A percentile compares a stretch with the other conserved stretches of the same genome.
Evolutionary conservation across 2,329 filamentous ascomycete species (phyloP).

Genomic region (Fusarium falciforme): DNA sequence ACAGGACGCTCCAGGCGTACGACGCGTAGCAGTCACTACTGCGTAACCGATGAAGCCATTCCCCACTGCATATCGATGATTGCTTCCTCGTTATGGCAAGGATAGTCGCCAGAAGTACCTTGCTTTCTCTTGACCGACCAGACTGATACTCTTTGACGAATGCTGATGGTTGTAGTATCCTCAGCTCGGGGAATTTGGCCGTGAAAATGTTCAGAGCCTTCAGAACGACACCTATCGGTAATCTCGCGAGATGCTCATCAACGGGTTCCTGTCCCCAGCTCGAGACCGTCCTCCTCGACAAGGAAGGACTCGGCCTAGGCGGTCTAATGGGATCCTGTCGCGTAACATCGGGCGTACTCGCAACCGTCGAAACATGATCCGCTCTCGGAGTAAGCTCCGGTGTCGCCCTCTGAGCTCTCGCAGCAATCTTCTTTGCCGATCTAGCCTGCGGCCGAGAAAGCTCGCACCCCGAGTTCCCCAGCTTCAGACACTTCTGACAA

Average conservation of each 20-base stretch:
- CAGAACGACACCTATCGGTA: slow-evolving; percentile 44
- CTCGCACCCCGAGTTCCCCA: slow-evolving; percentile 41
- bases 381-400: not conserved
- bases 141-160: slow-evolving; percentile 44
- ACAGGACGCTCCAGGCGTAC: slow-evolving; percentile 23
- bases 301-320: not conserved
- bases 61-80: slow-evolving; percentile 12
- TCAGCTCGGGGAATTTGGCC: slow-evolving; percentile 49
- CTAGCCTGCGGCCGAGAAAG: slow-evolving; percentile 32
- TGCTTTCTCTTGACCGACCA: slow-evolving; percentile 38
- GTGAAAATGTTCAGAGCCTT: slow-evolving; percentile 50
- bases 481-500: slow-evolving; percentile 46
- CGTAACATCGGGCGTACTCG: not conserved
- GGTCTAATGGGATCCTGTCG: not conserved
- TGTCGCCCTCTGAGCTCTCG: not conserved
- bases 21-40: slow-evolving; percentile 24
- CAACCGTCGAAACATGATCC: not conserved
- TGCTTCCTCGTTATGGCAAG: slow-evolving; percentile 34
- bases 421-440: slow-evolving; percentile 11
- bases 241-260: slow-evolving; percentile 40
- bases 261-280: slow-evolving; percentile 4
- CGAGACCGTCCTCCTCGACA: not conserved
- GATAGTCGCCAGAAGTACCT: slow-evolving; percentile 34
- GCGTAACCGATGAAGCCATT: slow-evolving; percentile 17
- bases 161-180: slow-evolving; percentile 48